Conservation (phyloP, 768 basidiomycete species). For the Boletus subcaerulescens region DNA sequence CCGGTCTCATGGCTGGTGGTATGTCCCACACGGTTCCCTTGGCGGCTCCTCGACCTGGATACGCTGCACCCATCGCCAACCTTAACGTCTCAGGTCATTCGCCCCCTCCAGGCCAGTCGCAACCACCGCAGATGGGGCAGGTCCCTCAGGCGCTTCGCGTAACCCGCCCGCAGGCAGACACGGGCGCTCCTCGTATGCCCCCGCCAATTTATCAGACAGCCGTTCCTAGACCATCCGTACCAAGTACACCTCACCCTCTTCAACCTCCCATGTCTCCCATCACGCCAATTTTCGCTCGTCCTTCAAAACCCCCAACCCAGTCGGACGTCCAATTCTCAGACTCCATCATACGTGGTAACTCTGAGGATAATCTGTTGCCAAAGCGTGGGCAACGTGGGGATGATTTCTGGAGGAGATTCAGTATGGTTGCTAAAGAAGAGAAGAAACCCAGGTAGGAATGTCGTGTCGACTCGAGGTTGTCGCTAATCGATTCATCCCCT, state of each 20-base stretch:
- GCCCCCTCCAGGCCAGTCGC: conserved; percentile 29
- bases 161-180: conserved; percentile 18
- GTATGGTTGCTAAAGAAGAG: conserved; percentile 75
- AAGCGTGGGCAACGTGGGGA: conserved; percentile 71
- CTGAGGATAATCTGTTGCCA: conserved; percentile 66
- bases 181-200: conserved; percentile 25
- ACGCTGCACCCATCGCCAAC: conserved; percentile 65
- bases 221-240: conserved; percentile 35
- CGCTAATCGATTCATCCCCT: neutral
- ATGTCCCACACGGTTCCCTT: conserved; percentile 41
- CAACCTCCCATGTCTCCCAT: conserved; percentile 78
- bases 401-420: conserved; percentile 85
- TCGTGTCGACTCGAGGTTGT: neutral
- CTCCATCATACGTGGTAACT: conserved; percentile 63
- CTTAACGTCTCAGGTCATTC: conserved; percentile 55
- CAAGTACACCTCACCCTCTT: conserved; percentile 66
- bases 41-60: conserved; percentile 71
- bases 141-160: conserved; percentile 26
- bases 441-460: conserved; percentile 45
- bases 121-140: conserved; percentile 29
- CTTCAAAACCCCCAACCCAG: conserved; percentile 37
- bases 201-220: conserved; percentile 33
- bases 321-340: conserved; percentile 49
- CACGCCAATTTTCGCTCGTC: conserved; percentile 71
- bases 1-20: conserved; percentile 42